Evolutionary conservation across 192 early-diverging fungal genomes (phyloP).

Genomic region (Kappamyces sp.): DNA sequence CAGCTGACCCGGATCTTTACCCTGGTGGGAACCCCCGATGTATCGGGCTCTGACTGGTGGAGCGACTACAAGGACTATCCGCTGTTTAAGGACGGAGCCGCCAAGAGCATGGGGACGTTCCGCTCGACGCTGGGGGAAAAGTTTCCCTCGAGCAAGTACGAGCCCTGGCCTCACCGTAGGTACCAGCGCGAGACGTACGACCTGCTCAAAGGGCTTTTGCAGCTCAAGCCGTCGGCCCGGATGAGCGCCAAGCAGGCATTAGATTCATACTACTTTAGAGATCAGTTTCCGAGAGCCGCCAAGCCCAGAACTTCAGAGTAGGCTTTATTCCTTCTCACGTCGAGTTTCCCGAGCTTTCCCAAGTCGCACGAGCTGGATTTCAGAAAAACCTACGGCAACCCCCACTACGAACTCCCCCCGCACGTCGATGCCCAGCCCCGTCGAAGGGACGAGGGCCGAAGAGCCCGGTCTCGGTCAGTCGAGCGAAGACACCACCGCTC

Average conservation of each 20-base stretch:
- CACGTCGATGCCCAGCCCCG: no score
- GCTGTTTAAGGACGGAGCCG: slow-evolving; percentile 2
- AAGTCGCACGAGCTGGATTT: slow-evolving; percentile 33
- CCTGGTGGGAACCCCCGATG: slow-evolving; percentile 86
- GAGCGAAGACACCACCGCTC: no score
- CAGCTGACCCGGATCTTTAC: slow-evolving; percentile 81
- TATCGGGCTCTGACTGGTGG: slow-evolving; percentile 29
- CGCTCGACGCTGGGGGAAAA: slow-evolving; percentile 1
- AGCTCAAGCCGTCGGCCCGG: slow-evolving; percentile 69
- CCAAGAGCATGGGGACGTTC: slow-evolving; percentile 3
- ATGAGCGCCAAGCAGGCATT: slow-evolving; percentile 69
- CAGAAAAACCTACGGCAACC: background rate
- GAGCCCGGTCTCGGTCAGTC: no score
- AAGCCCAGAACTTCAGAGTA: slow-evolving; percentile 28
- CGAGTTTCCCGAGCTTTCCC: slow-evolving; percentile 28
- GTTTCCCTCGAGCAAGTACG: background rate
- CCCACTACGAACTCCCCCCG: no score
- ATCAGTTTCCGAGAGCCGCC: slow-evolving; percentile 19
- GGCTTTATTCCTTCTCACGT: background rate
- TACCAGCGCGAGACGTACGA: no score
- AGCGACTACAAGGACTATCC: slow-evolving; percentile 37
- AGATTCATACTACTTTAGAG: slow-evolving; percentile 69
- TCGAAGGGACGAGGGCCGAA: no score
- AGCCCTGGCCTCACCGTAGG: background rate
- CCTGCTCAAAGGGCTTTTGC: slow-evolving; percentile 72